Evolutionary conservation across 1,139 yeast genomes (phyloP), one percentile per base, ranked within the genome.

Genomic region (Geotrichum restrictum): DNA sequence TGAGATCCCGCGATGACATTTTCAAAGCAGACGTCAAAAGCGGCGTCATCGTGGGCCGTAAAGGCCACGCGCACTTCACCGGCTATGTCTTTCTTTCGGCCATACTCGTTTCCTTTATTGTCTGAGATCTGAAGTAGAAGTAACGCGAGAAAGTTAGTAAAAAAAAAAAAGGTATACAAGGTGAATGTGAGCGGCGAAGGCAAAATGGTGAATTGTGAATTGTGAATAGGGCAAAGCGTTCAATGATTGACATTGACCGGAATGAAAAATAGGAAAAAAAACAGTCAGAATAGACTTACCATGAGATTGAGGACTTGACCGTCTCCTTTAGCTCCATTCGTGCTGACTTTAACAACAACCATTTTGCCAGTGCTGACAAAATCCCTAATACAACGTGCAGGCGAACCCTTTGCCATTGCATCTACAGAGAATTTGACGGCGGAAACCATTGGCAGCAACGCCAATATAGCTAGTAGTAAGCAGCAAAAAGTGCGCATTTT

Each of bases 11-110:
- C 61, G 55, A 79, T 77, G 52, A 74, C 69, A 69, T 93, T 93
- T 59, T 83, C 85, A 72, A 93, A 87, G 71, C 98, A 93, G 50
- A 93, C 81, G 69, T 93, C 98, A 67, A 93, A 82, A 1, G 95
- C 88, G 39, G 94, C 86, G 59, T 86, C 82, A 46, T 83, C 77
- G 64, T 84, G 88, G 32, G 95, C 83, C 49, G 94, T 88, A 73
- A 93, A 91, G 1, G 94, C 91, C 56, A 87, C 80, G 62, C 81
- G 80, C 51, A 79, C 75, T 11, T 75, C 75, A 37, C 91, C 95
- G 19, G 81, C 82, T 45, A 79, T 68, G 52, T 67, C 70, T 62
- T 71, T 64, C 55, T 66, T 66, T 51, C 67, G 64, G 40, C 72
- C 73, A 58, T 70, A 69, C 49, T 67, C 71, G 56, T 72, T 73